A percentile compares a stretch with the other conserved stretches of the same genome.
Evolutionary conservation across 139 green algal species (phyloP).

Genomic region (Closterium sp.): DNA sequence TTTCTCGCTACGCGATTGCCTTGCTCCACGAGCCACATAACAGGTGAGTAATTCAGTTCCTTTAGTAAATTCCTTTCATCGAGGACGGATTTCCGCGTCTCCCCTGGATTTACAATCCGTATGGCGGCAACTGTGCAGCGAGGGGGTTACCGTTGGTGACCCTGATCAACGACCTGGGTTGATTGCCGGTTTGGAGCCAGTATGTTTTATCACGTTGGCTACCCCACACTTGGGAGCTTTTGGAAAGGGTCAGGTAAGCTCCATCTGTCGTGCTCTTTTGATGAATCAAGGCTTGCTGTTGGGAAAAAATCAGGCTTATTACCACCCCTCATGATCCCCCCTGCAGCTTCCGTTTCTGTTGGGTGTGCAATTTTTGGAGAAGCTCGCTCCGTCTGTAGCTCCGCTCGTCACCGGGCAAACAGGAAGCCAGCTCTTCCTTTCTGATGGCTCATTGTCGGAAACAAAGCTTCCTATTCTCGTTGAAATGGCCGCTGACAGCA

Average conservation of each 20-base stretch:
- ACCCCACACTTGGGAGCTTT: conserved; percentile 49
- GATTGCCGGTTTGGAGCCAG: conserved; percentile 43
- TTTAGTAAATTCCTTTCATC: background rate
- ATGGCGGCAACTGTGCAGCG: background rate
- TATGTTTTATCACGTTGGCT: conserved; percentile 48
- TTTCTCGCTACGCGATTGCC: conserved; percentile 48
- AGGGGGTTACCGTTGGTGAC: background rate
- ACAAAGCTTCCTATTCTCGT: conserved; percentile 23
- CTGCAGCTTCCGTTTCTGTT: conserved; percentile 46
- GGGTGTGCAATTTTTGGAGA: conserved; percentile 28
- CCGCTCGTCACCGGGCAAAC: conserved; percentile 28
- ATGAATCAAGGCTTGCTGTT: background rate
- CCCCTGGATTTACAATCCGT: background rate
- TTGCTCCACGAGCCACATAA: conserved; percentile 22
- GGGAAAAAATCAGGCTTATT: background rate
- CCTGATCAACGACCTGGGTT: background rate
- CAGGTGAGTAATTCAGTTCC: background rate
- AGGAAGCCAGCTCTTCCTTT: conserved; percentile 39
- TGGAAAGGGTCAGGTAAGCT: conserved; percentile 27
- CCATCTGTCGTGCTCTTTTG: background rate
- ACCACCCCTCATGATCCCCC: background rate
- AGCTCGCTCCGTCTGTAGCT: conserved; percentile 29
- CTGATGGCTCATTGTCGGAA: conserved; percentile 13
- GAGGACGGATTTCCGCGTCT: background rate
- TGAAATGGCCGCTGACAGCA: conserved; percentile 12